Evolutionary conservation across 2,329 filamentous ascomycete species (phyloP), one percentile per base, ranked within the genome.

Genomic region (Clarireedia sp.): DNA sequence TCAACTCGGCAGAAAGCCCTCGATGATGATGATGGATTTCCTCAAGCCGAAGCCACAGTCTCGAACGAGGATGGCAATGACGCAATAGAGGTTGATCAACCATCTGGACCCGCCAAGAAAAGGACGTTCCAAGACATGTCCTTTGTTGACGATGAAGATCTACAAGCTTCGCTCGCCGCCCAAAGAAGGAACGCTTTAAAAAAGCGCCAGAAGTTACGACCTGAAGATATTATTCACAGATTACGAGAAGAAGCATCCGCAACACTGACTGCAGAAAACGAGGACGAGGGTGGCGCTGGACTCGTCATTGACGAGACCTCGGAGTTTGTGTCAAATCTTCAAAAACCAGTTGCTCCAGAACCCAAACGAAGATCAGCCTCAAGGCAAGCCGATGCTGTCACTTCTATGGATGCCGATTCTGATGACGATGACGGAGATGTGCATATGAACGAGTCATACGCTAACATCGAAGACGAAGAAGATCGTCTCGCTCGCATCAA

Each of bases 281-380:
- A 79, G 23, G 73, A 78, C 3, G 74, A 71, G 16, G 75, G 81
- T 3, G 74, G 74, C 24, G 62, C 72, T 41, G 92, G 90, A 1
- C 75, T 99, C 1, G 81, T 96, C n/a, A 91, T 99, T 56, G 92
- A 96, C 58, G 94, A 96, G 68, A 96, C 92, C 0, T 90, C 90
- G 0, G 91, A 96, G 65, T 99, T 99, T 64, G 87, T 99, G 29
- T 87, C 90, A 24, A 90, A 90, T 54, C 73, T 99, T 54, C 87
- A 86, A 67, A 87, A 86, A 57, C 82, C 85, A 14, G 79, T 73
- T 2, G 71, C 78, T 10, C 73, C 78, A 67, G 73, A 87, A 70
- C 66, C 78, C 71, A 71, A 67, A 56, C 48, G 60, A 59, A 68
- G 63, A 54, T 66, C 69, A 57, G 67, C 63, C 21, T 69, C 69